These are phyloP conservation scores for Pseudozyma tsukubaensis DNA, from an alignment of 1,284 basidiomycete genomes.

Conservation along the genomic window DNA sequence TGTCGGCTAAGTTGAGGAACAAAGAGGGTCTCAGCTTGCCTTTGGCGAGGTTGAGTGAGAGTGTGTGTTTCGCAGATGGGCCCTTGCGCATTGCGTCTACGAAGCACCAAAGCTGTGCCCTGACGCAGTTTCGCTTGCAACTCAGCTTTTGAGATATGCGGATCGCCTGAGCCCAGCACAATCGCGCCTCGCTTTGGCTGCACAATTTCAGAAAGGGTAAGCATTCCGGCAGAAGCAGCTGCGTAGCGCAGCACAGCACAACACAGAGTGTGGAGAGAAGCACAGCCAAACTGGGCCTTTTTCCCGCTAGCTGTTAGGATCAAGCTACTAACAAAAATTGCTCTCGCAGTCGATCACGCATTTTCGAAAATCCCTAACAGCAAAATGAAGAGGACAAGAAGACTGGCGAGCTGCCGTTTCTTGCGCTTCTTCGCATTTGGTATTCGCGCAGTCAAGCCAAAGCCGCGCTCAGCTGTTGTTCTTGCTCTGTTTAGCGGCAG, in stretches of 20 bases:
- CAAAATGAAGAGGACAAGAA: too few species aligned
- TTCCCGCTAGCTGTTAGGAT: too few species aligned
- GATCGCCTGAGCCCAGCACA: slow-evolving; percentile 9
- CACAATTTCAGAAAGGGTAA: too few species aligned
- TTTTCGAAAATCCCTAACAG: slow-evolving; percentile 4
- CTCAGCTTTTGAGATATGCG: slow-evolving; percentile 7
- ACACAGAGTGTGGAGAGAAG: not conserved
- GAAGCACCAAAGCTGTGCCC: too few species aligned
- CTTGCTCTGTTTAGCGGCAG: not conserved
- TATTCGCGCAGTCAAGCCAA: too few species aligned
- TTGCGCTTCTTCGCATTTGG: too few species aligned
- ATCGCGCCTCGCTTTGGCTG: not conserved
- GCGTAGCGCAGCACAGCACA: not conserved
- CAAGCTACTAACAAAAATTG: too few species aligned
- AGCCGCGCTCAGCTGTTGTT: too few species aligned
- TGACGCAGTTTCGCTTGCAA: not conserved
- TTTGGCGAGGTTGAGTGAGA: slow-evolving; percentile 6
- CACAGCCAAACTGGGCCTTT: not conserved
- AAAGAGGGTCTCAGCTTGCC: slow-evolving; percentile 18
- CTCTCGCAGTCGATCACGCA: slow-evolving; percentile 18
- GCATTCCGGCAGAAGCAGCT: not conserved
- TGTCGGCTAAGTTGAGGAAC: too few species aligned
- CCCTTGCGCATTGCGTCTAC: too few species aligned
- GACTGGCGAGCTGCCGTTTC: too few species aligned
- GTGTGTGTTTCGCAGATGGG: slow-evolving; percentile 16